Conservation (phyloP, 2,329 filamentous ascomycete species). For the Pseudocercospora musae region DNA sequence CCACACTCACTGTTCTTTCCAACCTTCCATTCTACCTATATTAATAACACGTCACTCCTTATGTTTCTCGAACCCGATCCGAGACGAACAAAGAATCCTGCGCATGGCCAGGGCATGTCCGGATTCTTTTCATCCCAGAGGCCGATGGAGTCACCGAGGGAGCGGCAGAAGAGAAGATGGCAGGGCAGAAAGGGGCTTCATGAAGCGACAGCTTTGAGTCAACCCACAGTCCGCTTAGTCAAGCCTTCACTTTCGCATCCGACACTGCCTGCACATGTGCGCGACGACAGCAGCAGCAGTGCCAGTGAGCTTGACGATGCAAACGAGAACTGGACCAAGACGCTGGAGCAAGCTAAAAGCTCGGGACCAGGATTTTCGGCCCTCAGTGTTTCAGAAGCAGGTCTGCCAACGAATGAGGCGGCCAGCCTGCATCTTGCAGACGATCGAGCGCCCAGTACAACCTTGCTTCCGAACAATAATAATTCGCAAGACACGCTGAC, state of each 20-base stretch:
- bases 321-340: conserved; percentile 15
- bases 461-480: conserved; percentile 25
- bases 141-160: neutral
- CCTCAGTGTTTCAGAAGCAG: conserved; percentile 31
- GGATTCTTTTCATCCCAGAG: conserved; percentile 10
- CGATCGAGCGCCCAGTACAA: conserved; percentile 22
- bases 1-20: conserved; percentile 15
- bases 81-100: conserved; percentile 15
- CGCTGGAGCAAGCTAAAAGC: conserved; percentile 23
- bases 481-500: conserved; percentile 21
- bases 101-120: conserved; percentile 2
- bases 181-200: conserved; percentile 25
- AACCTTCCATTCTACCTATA: conserved; percentile 14
- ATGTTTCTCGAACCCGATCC: conserved; percentile 37
- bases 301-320: conserved; percentile 11
- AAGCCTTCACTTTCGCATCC: conserved; percentile 25
- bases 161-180: neutral
- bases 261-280: conserved; percentile 4
- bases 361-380: conserved; percentile 28
- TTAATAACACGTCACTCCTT: conserved; percentile 10
- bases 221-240: conserved; percentile 36
- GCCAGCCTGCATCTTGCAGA: conserved; percentile 22
- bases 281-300: conserved; percentile 5
- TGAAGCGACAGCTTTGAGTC: conserved; percentile 15
- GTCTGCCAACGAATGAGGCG: conserved; percentile 26